Evolutionary conservation across 306 rosid species (phyloP), one percentile per base, ranked within the genome.

Genomic region (Alnus rubra): DNA sequence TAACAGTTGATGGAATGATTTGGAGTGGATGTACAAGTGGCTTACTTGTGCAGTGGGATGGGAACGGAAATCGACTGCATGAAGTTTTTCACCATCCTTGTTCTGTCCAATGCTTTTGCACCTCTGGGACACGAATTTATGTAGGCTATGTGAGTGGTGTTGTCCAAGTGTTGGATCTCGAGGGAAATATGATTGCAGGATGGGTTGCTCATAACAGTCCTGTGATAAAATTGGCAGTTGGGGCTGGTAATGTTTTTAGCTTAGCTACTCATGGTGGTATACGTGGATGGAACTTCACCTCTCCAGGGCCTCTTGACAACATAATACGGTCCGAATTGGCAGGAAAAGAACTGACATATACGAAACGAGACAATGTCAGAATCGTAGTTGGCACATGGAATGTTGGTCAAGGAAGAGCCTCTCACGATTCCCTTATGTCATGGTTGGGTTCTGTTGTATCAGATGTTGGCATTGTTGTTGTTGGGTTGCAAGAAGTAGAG

Each of bases 21-120:
- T 96, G 98, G 99, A 93, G 91, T 80, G 99, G 98, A 87, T 91
- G 93, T 81, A 84, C 99, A 76, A 96, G 91, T 86, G 99, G 99
- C 77, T 77, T 93, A 78, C 80, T 96, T 59, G 88, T 96, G 71
- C 97, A 93, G 76, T 96, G 98, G 99, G 99, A 96, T 86, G 93
- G 93, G 55, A 87, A 76, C 68, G 99, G 99, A 71, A 88, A 85
- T 73, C 96, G 94, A 45, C 35, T 93, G 79, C 97, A 91, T 82
- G 99, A 96, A 82, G 87, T 91, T 75, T 89, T 70, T 86, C 87
- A 81, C 87, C 97, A 87, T 83, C 90, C 92, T 35, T 91, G 84
- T 80, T 82, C 96, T 47, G 91, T 96, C 73, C 98, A 90, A 79
- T 89, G 97, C 89, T 86, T 96, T 71, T 96, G 99, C 78, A 83